A percentile compares a stretch with the other conserved stretches of the same genome.
Evolutionary conservation across 2,329 filamentous ascomycete species (phyloP).

Genomic region (Dactylellina drechsleri): DNA sequence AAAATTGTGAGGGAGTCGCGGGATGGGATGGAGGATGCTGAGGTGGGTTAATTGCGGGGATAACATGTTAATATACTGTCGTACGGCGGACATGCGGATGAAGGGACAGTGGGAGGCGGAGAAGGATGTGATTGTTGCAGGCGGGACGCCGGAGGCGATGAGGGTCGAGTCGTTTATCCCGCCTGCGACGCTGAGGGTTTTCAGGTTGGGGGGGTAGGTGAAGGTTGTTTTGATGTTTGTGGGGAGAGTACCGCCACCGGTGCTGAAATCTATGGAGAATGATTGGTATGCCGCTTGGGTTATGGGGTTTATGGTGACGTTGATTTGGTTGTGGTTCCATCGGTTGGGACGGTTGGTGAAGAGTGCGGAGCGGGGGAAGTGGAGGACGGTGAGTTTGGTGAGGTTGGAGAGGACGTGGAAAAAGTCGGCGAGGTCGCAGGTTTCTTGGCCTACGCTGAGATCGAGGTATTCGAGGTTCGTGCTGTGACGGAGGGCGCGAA

Average conservation of each 20-base stretch:
- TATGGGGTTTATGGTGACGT: slow-evolving; percentile 52
- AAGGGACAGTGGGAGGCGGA: slow-evolving; percentile 57
- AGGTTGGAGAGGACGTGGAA: slow-evolving; percentile 56
- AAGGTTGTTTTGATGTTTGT: slow-evolving; percentile 42
- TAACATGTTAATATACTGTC: slow-evolving; percentile 55
- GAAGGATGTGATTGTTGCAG: slow-evolving; percentile 55
- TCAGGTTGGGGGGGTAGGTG: slow-evolving; percentile 56
- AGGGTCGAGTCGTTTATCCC: slow-evolving; percentile 56
- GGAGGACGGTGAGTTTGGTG: slow-evolving; percentile 55
- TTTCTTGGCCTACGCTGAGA: slow-evolving; percentile 56
- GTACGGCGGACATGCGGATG: slow-evolving; percentile 50
- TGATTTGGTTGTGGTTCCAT: slow-evolving; percentile 28
- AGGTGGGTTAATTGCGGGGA: slow-evolving; percentile 57
- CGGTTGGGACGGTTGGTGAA: slow-evolving; percentile 27
- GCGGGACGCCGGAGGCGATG: slow-evolving; percentile 54
- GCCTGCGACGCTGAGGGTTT: slow-evolving; percentile 56
- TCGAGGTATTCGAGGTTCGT: slow-evolving; percentile 54
- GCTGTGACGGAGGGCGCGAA: slow-evolving; percentile 44
- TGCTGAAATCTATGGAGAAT: slow-evolving; percentile 7
- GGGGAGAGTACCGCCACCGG: not conserved
- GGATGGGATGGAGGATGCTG: slow-evolving; percentile 57
- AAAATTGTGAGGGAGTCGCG: slow-evolving; percentile 57
- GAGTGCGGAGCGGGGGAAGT: slow-evolving; percentile 55
- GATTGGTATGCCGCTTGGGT: not conserved
- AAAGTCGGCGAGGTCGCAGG: slow-evolving; percentile 56